Base-by-base conservation (phyloP, 257 asterid genomes). In the Solanum pinnatisectum region DNA sequence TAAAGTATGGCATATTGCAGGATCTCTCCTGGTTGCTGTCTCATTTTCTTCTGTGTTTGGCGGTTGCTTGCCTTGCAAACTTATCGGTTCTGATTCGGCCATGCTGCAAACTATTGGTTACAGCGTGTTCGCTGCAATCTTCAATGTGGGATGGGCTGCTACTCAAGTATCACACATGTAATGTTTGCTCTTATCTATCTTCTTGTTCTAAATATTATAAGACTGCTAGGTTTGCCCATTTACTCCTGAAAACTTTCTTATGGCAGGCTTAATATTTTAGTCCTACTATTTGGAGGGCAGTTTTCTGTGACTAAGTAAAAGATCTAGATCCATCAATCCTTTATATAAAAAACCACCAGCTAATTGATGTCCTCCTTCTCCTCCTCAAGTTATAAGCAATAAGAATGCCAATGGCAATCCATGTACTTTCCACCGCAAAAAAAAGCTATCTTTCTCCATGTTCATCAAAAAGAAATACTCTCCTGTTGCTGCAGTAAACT, bases 151-250 rank as follows among this genome's bases (percentile, higher is more conserved):
- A 73, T 95, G 99, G 99, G 99, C 99, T 78, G 98, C 98, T 85
- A 94, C 99, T 87, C 98, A 96, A 94, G 98, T 96, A 44, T 95
- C 99, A 18, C 99, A 96, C 93, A 95, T 96, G 99, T 96, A 94
- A 90, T 44, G 63, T 40, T 87, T 87, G 86, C 67, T 74, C 72
- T 39, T 37, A 39, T 33, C 87, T 65, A 12, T 33, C 42, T 49
- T 49, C 73, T 72, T 74, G 46, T 87, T 67, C 83, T 49, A 27
- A 81, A 46, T 81, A 49, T 81, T 81, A 81, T 37, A 81, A 46
- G n/a, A 10, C 68, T 46, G 37, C 10, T 5, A 13, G 16, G 67
- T 63, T 63, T 5, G 16, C 71, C 8, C 16, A n/a, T 46, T 30
- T 46, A 30, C 39, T 46, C 63, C 68, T 46, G 85, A 37, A 36